A percentile compares a stretch with the other conserved stretches of the same genome.
phyloP scores from a whole-genome alignment of 2,329 filamentous ascomycete genomes.

The Orbilia brochopaga region DNA sequence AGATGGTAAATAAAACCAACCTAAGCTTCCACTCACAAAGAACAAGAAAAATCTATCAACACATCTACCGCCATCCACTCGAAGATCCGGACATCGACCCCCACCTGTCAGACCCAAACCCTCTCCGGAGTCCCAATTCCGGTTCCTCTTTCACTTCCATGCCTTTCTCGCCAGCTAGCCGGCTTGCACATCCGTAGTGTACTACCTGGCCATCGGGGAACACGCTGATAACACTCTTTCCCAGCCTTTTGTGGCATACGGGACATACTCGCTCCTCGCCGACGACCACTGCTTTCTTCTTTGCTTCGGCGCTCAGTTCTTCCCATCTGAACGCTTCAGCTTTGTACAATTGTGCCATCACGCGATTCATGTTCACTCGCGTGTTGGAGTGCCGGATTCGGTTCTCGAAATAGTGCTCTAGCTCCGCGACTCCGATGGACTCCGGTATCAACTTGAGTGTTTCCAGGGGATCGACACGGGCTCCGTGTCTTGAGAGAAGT shows the following conservation, averaged over 20 bases:
- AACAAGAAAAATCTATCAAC: slow-evolving; percentile 11
- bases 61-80: slow-evolving; percentile 26
- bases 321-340: slow-evolving; percentile 79
- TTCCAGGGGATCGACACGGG: slow-evolving; percentile 83
- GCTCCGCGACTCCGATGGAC: slow-evolving; percentile 74
- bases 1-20: slow-evolving; percentile 10
- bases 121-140: slow-evolving; percentile 17
- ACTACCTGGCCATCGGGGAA: slow-evolving; percentile 72
- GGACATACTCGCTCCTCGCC: slow-evolving; percentile 87
- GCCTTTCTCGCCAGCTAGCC: slow-evolving; percentile 32
- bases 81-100: slow-evolving; percentile 20
- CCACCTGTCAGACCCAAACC: slow-evolving; percentile 38
- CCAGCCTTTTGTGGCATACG: slow-evolving; percentile 90
- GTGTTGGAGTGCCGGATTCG: slow-evolving; percentile 86
- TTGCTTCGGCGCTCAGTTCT: slow-evolving; percentile 71
- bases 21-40: not conserved
- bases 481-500: slow-evolving; percentile 89
- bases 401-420: slow-evolving; percentile 89
- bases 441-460: slow-evolving; percentile 86
- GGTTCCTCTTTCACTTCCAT: slow-evolving; percentile 44
- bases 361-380: slow-evolving; percentile 77
- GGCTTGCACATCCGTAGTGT: slow-evolving; percentile 75
- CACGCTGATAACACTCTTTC: slow-evolving; percentile 87
- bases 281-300: slow-evolving; percentile 76
- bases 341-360: slow-evolving; percentile 77